Conservation (phyloP, 257 asterid genomes). For the Ligustrum vulgare region DNA sequence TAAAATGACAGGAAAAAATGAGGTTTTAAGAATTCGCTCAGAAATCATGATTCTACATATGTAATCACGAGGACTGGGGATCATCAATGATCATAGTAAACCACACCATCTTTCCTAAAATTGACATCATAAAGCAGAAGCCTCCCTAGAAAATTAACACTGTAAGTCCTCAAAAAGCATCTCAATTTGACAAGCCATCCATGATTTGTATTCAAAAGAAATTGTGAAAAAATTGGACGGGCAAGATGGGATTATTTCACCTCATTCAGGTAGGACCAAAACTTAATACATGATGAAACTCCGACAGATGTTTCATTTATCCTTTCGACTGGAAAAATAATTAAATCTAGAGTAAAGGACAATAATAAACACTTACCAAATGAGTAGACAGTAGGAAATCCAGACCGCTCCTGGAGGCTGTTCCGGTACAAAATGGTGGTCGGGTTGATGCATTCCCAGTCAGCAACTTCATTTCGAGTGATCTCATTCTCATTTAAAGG, state of each 20-base stretch:
- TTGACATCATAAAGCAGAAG: conserved; percentile 8
- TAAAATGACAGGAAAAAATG: conserved; percentile 9
- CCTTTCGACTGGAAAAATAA: conserved; percentile 5
- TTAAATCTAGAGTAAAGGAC: conserved; percentile 14
- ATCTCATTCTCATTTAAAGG: conserved; percentile 95
- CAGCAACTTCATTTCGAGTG: conserved; percentile 74
- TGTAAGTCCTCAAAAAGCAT: not conserved
- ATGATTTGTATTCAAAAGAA: not conserved
- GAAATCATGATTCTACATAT: not conserved
- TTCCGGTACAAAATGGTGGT: conserved; percentile 90
- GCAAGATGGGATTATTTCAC: not conserved
- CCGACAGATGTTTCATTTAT: conserved; percentile 6
- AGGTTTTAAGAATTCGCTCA: not conserved
- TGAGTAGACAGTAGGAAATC: conserved; percentile 86
- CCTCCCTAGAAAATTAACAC: conserved; percentile 8
- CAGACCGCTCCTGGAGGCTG: conserved; percentile 97
- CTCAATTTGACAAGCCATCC: not conserved
- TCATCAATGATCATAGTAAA: not conserved
- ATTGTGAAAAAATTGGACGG: conserved; percentile 14
- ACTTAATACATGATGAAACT: not conserved
- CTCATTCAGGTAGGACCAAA: not conserved
- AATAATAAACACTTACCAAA: conserved; percentile 56
- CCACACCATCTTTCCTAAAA: not conserved
- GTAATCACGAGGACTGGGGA: not conserved
- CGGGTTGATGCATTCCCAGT: conserved; percentile 98